phyloP scores from a whole-genome alignment of 305 asterid genomes.

The Fraxinus platypoda region DNA sequence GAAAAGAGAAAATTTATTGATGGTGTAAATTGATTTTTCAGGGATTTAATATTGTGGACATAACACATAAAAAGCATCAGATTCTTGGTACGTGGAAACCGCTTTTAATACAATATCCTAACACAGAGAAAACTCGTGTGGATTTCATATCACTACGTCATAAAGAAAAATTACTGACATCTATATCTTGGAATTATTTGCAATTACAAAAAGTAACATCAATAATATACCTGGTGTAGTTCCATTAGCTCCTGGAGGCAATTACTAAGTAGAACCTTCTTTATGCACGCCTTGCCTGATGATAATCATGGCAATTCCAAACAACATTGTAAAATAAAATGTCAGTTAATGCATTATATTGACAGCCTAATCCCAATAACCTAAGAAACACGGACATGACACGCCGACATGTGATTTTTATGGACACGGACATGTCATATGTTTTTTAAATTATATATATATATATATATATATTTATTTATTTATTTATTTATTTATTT shows the following conservation, averaged over 20 bases:
- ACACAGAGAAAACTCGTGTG: background rate
- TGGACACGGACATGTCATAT: too few relatives aligned
- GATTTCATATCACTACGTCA: background rate
- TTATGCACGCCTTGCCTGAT: conserved; percentile 98
- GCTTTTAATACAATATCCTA: background rate
- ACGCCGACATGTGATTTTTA: too few relatives aligned
- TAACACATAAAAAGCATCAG: background rate
- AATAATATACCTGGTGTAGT: conserved; percentile 82
- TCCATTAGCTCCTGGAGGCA: conserved; percentile 99
- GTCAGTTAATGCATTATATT: conserved; percentile 1
- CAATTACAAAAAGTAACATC: conserved; percentile 1
- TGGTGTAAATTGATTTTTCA: background rate
- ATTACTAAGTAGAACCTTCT: conserved; percentile 94
- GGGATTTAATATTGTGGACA: background rate
- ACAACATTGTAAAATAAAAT: conserved; percentile 12
- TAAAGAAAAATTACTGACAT: background rate
- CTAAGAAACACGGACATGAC: too few relatives aligned
- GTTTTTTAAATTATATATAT: too few relatives aligned
- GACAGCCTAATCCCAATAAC: background rate
- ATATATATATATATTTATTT: background rate
- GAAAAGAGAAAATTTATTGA: background rate
- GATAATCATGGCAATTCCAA: conserved; percentile 18
- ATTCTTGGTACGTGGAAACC: background rate
- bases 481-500: too few relatives aligned
- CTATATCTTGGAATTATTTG: conserved; percentile 5